A percentile compares a stretch with the other conserved stretches of the same genome.
Conservation (phyloP, 148 eudicot species). For the Persicaria maculosa region DNA sequence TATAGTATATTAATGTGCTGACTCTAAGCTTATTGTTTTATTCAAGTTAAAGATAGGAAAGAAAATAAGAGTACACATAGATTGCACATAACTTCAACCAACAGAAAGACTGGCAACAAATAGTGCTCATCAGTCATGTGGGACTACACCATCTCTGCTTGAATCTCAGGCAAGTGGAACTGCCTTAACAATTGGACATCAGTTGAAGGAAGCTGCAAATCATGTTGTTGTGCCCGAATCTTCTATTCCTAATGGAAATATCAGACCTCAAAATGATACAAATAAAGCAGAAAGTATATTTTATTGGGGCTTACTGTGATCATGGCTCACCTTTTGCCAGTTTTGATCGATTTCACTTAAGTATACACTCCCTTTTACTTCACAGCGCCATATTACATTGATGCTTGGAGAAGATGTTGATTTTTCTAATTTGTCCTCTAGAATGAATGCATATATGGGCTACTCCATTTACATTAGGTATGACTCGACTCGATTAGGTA, state of each 20-base stretch:
- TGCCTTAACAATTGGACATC: background rate
- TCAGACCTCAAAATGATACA: conserved; percentile 13
- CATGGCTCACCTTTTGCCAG: no score
- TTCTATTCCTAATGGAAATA: conserved; percentile 26
- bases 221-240: conserved; percentile 15
- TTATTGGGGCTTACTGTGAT: no score
- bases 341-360: no score
- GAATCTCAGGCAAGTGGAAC: conserved; percentile 8
- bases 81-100: conserved; percentile 12
- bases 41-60: conserved; percentile 36
- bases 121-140: conserved; percentile 16
- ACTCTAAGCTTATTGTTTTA: background rate
- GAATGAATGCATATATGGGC: conserved; percentile 24
- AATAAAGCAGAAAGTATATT: conserved; percentile 34
- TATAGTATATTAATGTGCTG: background rate
- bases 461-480: conserved; percentile 33
- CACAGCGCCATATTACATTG: background rate
- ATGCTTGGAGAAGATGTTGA: background rate
- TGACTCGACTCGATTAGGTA: no score
- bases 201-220: background rate
- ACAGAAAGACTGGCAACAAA: conserved; percentile 20
- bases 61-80: conserved; percentile 22
- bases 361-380: background rate
- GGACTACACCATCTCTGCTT: conserved; percentile 5
- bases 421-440: background rate